Evolutionary conservation across 2,329 filamentous ascomycete genomes (phyloP), one percentile per base, ranked within the genome.

Genomic region (Aspergillus sp.): DNA sequence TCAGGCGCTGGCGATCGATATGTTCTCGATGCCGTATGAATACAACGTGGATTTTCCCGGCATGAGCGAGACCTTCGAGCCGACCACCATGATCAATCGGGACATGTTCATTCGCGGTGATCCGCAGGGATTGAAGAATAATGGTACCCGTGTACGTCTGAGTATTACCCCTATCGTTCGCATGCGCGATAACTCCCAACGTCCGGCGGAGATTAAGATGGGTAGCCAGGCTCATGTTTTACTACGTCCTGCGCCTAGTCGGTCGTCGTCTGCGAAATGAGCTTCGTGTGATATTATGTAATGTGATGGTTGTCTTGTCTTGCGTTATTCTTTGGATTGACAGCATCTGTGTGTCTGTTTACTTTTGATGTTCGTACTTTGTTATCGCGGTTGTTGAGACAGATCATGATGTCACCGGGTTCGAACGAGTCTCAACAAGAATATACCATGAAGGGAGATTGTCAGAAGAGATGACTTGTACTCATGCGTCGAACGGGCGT

Each of bases 11-110:
- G 63, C 63, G 0, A 10, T 69, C 0, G 57, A 62, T 3, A 64
- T 72, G 57, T 59, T 61, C 45, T 63, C 59, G 1, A 48, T 57
- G 5, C 62, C 66, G 1, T 61, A 65, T 19, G 63, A 65, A 16
- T 68, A 66, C 42, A 50, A 55, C 1, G 53, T 64, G 17, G 59
- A 63, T 9, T 68, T 67, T 34, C 60, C 65, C 0, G 58, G 57
- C 6, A 31, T 57, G 9, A 58, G 59, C 1, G 61, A 64, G 5
- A 20, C 40, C 2, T 69, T 65, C 46, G 61, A 69, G 25, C 59
- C 60, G 1, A 38, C 25, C 3, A 56, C 53, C 3, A 71, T 69
- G 66, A 29, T 62, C 21, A 63, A 59, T 16, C 50, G 61, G 6
- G 63, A 68, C 29, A 31, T 55, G 4, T 53, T 50, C 16, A 50